Evolutionary conservation across 495 filamentous ascomycete genomes (phyloP), one percentile per base, ranked within the genome.

Genomic region (Hyaloscypha hepaticicola): DNA sequence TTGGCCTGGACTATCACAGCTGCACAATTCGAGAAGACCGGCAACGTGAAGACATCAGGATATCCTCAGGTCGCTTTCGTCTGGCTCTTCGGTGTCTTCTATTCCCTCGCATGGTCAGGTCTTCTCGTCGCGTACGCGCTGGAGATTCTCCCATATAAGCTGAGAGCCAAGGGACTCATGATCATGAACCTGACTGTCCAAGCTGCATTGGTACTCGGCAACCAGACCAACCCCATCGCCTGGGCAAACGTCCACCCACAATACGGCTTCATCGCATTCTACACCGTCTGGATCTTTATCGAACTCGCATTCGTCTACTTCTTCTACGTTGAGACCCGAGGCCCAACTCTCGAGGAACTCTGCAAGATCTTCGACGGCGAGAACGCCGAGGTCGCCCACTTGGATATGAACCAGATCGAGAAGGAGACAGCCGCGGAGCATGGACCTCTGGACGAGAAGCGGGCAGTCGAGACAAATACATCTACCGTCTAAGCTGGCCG

Each of bases 311-410:
- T 87, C 48, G 83, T 88, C 53, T 88, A 80, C 77, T 83, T 85
- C 77, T 84, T 85, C 77, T 89, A 86, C 68, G 77, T 87, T 58
- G 87, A 90, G 77, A 90, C 86, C 52, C 81, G 80, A 64, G 84
- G 85, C 57, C 82, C 82, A 16, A 85, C 85, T 19, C 80, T 88
- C 55, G 87, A 89, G 76, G 87, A 88, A 74, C 83, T 90, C 7
- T 72, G 66, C 25, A 74, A 75, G 60, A 70, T 69, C 16, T 88
- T 71, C 56, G 69, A 68, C 38, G 69, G 66, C 7, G 66, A 68
- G 2, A 31, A n/a, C n/a, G 69, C 83, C 70, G 51, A 67, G 33
- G 71, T 87, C 82, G 9, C 81, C 77, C 71, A 87, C 81, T 26
- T 82, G 80, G 2, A 82, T 76, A 65, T 71, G 66, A 25, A 65